Evolutionary conservation across 208 protist species (phyloP), one percentile per base, ranked within the genome.

Genomic region (Acanthamoeba castellanii): DNA sequence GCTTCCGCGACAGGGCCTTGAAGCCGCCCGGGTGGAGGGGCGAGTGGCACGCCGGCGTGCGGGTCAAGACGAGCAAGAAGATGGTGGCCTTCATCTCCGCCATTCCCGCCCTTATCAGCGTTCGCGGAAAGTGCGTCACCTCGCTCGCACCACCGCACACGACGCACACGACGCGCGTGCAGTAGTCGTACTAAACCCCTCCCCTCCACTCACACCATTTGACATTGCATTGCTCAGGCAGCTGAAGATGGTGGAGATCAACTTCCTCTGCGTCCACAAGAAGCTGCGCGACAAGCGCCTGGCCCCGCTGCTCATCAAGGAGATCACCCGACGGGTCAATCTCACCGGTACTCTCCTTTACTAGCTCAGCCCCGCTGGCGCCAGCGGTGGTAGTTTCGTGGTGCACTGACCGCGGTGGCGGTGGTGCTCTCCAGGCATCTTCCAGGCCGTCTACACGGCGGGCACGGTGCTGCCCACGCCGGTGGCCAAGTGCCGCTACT

Each of bases 241-340:
- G 32, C 34, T 93, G 13, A 84, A 92, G 52, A 99, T 99, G 95
- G 99, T 99, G 68, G 99, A 99, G 95, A 99, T 99, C 93, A 99
- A 99, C 96, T 99, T 99, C 95, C 97, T 99, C 1, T 99, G 99
- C 95, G 99, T 99, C 13, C 99, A 99, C 97, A 99, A 99, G 97
- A 98, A 98, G 82, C 97, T 99, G 32, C 98, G 99, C 27, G 96
- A 97, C 27, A 99, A 99, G 97, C 97, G 99, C 22, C 95, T 99
- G 42, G 99, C 99, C 7, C 99, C 99, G 1, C 98, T 99, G 61
- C 97, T 99, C 16, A 99, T 99, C 97, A 98, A 99, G 47, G 96
- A 97, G 92, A 98, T 99, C n/a, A 99, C 99, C 13, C 98, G 99
- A 32, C 98, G 99, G 18, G 99, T 99, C 76, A 99, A 99, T 96